Conservation (phyloP, 176 grass and related monocot species). For the Ananas comosus region DNA sequence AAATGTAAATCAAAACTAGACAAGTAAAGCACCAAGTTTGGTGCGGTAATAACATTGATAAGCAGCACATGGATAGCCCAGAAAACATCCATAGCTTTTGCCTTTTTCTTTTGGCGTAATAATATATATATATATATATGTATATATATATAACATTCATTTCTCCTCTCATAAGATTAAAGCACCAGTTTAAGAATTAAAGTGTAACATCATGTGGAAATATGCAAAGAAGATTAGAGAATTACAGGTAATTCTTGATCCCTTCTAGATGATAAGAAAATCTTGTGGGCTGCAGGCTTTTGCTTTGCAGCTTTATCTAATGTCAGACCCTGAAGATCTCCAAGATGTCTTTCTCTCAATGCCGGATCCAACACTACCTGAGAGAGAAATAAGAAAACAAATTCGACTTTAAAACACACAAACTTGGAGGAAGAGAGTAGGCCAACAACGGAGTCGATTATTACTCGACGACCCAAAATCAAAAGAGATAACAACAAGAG, state of each 20-base stretch:
- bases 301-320: constrained; percentile 43
- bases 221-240: neutral
- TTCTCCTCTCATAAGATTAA: neutral
- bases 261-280: constrained; percentile 52
- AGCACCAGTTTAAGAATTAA: neutral
- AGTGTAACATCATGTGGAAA: neutral
- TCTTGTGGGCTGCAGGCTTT: constrained; percentile 59
- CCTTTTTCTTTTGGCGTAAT: neutral
- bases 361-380: constrained; percentile 54
- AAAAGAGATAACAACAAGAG: neutral
- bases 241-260: constrained; percentile 73
- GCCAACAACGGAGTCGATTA: neutral
- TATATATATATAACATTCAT: constrained; percentile 2
- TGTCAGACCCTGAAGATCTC: constrained; percentile 79
- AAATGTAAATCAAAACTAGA: too few species aligned
- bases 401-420: neutral
- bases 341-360: constrained; percentile 69
- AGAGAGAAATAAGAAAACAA: constrained; percentile 1
- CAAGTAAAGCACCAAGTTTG: too few species aligned
- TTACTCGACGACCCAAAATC: neutral
- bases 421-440: neutral
- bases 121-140: neutral
- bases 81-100: too few species aligned
- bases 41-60: too few species aligned
- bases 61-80: too few species aligned